These are phyloP conservation scores for Dryas octopetala DNA, from an alignment of 306 rosid species.

Conservation along the genomic window DNA sequence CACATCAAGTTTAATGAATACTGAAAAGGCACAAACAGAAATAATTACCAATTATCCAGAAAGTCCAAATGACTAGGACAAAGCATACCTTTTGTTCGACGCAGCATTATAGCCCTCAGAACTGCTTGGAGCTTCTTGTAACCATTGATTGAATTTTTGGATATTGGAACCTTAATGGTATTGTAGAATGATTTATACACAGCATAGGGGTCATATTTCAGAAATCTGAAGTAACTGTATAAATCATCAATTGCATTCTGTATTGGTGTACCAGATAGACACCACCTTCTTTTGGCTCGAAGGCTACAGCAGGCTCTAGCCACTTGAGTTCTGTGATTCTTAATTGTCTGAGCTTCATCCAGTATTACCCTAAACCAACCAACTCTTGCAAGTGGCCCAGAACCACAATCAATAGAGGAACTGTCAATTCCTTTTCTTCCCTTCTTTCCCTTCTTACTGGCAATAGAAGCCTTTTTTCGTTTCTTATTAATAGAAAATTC, in stretches of 20 bases:
- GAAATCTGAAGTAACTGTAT: conserved; percentile 95
- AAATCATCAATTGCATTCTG: conserved; percentile 91
- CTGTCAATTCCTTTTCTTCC: conserved; percentile 65
- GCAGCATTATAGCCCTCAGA: conserved; percentile 96
- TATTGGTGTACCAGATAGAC: conserved; percentile 98
- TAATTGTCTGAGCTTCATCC: conserved; percentile 98
- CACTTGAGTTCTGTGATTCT: conserved; percentile 98
- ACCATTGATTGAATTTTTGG: conserved; percentile 78
- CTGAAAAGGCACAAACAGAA: neutral
- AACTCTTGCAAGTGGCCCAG: conserved; percentile 88
- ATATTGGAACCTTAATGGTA: conserved; percentile 87
- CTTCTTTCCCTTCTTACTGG: conserved; percentile 66
- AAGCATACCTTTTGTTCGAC: conserved; percentile 87
- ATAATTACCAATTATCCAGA: neutral
- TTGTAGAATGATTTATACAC: conserved; percentile 76
- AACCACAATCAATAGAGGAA: conserved; percentile 50
- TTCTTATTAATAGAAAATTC: conserved; percentile 58
- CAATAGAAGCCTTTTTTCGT: conserved; percentile 58
- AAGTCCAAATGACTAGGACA: conserved; percentile 5
- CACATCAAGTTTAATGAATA: neutral
- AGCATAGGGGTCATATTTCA: conserved; percentile 93
- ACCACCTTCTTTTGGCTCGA: conserved; percentile 96
- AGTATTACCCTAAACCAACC: conserved; percentile 94
- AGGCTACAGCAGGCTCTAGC: conserved; percentile 99
- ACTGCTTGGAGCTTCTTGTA: conserved; percentile 98